These are phyloP conservation scores for Asterophora parasitica DNA, from an alignment of 768 basidiomycete species.

Conservation along the genomic window DNA sequence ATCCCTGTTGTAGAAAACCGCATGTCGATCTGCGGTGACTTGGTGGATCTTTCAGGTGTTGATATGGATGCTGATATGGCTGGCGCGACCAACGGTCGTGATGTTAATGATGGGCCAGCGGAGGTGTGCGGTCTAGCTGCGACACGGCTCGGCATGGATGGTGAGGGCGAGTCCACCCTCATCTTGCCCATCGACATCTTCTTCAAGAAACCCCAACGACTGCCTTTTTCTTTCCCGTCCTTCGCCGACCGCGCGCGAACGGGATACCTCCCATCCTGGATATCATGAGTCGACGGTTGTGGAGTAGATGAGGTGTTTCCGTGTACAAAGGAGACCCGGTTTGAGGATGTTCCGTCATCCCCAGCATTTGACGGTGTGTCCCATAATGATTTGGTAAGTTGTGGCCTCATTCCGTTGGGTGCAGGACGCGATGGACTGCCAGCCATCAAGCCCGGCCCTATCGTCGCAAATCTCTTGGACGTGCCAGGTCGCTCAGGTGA, in stretches of 20 bases:
- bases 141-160: conserved; percentile 29
- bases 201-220: conserved; percentile 93
- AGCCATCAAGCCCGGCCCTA: conserved; percentile 50
- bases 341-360: conserved; percentile 12
- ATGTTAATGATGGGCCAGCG: conserved; percentile 20
- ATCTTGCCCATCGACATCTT: conserved; percentile 99
- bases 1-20: conserved; percentile 69
- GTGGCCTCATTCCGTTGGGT: conserved; percentile 31
- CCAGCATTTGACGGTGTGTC: conserved; percentile 38
- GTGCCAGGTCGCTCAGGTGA: conserved; percentile 31
- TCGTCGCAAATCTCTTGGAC: conserved; percentile 62
- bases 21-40: conserved; percentile 60
- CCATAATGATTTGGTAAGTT: conserved; percentile 46
- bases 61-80: conserved; percentile 21
- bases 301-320: conserved; percentile 12
- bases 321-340: conserved; percentile 16
- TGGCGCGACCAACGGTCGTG: conserved; percentile 21
- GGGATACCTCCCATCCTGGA: conserved; percentile 18
- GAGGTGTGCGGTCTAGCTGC: conserved; percentile 29
- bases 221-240: conserved; percentile 55
- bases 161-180: conserved; percentile 54
- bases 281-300: conserved; percentile 13
- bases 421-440: conserved; percentile 33
- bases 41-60: conserved; percentile 32
- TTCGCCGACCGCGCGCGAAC: conserved; percentile 21